Evolutionary conservation across 2,329 filamentous ascomycete species (phyloP).

Genomic region (Ceratocystis cacaofunesta): DNA sequence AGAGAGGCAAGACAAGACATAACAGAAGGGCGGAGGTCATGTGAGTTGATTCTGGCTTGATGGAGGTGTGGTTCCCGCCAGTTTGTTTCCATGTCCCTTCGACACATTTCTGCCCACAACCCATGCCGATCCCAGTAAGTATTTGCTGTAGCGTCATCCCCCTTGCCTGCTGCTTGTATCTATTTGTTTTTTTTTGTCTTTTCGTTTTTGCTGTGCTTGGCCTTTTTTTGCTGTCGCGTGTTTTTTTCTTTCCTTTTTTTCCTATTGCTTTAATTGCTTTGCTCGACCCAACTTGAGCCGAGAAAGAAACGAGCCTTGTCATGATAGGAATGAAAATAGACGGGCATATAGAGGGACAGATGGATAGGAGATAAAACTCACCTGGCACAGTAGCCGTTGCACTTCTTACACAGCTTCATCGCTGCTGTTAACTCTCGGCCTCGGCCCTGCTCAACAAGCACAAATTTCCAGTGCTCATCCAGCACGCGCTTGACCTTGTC

Average conservation of each 20-base stretch:
- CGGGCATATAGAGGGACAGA: not conserved
- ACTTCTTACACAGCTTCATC: constrained; percentile 91
- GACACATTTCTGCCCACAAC: not conserved
- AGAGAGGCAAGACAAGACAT: no score
- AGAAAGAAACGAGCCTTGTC: not conserved
- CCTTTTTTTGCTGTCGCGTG: not conserved
- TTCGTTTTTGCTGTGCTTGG: not conserved
- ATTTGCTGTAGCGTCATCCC: constrained; percentile 6
- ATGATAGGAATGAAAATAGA: constrained; percentile 2
- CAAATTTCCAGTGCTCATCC: constrained; percentile 91
- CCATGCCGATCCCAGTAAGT: constrained; percentile 2
- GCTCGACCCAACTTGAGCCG: not conserved
- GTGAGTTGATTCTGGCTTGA: not conserved
- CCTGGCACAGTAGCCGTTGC: constrained; percentile 79
- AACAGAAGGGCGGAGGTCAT: not conserved
- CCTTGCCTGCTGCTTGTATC: constrained; percentile 11
- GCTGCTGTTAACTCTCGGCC: constrained; percentile 92
- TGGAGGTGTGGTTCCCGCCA: not conserved
- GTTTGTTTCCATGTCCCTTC: not conserved
- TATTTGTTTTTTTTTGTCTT: not conserved
- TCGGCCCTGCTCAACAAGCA: constrained; percentile 83
- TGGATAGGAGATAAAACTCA: constrained; percentile 30
- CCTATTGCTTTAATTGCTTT: not conserved
- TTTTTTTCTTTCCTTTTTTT: not conserved
- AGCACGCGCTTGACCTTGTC: constrained; percentile 89